phyloP scores from a whole-genome alignment of 2,329 filamentous ascomycete genomes.

The Scolecobasidium constrictum region DNA sequence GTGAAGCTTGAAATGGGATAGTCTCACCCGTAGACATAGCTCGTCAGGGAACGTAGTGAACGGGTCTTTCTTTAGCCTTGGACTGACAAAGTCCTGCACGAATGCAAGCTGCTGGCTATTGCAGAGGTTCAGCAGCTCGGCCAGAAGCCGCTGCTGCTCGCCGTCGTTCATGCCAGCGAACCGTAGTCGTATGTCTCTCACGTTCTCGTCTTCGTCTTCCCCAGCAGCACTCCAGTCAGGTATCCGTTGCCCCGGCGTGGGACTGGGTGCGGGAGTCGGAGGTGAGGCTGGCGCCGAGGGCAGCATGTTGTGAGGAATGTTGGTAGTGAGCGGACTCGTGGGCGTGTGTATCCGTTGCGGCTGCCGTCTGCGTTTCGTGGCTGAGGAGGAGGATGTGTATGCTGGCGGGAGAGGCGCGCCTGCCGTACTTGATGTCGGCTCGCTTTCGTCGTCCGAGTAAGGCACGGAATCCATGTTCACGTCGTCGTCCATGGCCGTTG shows the following conservation, averaged over 20 bases:
- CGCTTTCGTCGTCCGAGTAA: constrained; percentile 26
- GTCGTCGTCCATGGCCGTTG: constrained; percentile 16
- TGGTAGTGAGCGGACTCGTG: constrained; percentile 36
- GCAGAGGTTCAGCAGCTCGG: constrained; percentile 84
- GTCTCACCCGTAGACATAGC: constrained; percentile 71
- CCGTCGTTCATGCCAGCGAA: constrained; percentile 68
- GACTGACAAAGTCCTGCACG: constrained; percentile 91
- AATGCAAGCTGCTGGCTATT: constrained; percentile 93
- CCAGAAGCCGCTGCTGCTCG: constrained; percentile 70
- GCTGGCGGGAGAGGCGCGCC: constrained; percentile 28
- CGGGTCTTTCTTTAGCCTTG: constrained; percentile 88
- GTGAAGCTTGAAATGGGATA: background rate
- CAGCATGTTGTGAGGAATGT: constrained; percentile 48
- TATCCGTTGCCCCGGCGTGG: constrained; percentile 50
- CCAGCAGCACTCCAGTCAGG: constrained; percentile 68
- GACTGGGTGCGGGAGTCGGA: constrained; percentile 56
- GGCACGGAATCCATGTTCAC: constrained; percentile 18
- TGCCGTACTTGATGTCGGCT: constrained; percentile 19
- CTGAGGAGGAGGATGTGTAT: constrained; percentile 24
- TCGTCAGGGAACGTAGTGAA: constrained; percentile 89
- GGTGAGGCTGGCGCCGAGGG: constrained; percentile 55
- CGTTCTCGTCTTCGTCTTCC: constrained; percentile 72
- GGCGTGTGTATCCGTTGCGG: constrained; percentile 38
- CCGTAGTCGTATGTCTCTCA: constrained; percentile 66
- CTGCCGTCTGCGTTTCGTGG: constrained; percentile 27